phyloP scores from a whole-genome alignment of 106 monocot species.

The Posidonia australis region DNA sequence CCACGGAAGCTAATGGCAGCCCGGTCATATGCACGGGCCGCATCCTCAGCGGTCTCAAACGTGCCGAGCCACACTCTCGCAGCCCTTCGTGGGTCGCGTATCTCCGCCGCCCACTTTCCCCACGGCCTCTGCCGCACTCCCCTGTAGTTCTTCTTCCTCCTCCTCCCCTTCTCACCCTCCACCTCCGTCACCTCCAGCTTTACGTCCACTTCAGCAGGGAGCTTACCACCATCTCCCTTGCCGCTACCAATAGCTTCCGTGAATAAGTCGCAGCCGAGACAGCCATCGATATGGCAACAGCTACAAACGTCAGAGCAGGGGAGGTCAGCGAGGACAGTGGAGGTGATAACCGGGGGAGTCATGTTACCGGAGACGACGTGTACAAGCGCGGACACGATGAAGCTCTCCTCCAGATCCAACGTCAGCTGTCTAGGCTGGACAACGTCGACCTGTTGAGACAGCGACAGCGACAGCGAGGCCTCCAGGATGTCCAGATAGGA shows the following conservation, averaged over 20 bases:
- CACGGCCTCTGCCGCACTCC: slow-evolving; percentile 68
- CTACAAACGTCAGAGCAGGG: slow-evolving; percentile 8
- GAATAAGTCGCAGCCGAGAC: slow-evolving; percentile 36
- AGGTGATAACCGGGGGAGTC: neutral
- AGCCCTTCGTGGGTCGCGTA: slow-evolving; percentile 47
- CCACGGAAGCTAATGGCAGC: slow-evolving; percentile 57
- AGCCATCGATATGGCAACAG: slow-evolving; percentile 24
- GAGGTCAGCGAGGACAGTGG: neutral
- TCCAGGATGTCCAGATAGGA: too few relatives aligned
- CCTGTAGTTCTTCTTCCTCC: slow-evolving; percentile 40
- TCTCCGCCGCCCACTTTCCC: slow-evolving; percentile 87
- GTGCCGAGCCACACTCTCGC: slow-evolving; percentile 56
- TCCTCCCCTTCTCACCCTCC: neutral
- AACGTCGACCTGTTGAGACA: too few relatives aligned
- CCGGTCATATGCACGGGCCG: slow-evolving; percentile 45
- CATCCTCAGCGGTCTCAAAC: slow-evolving; percentile 51
- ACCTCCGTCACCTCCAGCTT: too few relatives aligned
- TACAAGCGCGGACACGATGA: slow-evolving; percentile 44
- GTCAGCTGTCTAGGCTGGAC: neutral
- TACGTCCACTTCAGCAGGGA: too few relatives aligned
- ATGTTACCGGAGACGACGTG: slow-evolving; percentile 28
- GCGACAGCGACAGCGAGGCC: too few relatives aligned
- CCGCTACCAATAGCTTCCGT: neutral
- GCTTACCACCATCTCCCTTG: neutral
- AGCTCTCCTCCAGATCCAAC: slow-evolving; percentile 26